Percentiles rank a stretch among this genome's conserved stretches.
phyloP scores from a whole-genome alignment of 2,329 filamentous ascomycete genomes.

The Arthrobotrys pseudoclavata region DNA sequence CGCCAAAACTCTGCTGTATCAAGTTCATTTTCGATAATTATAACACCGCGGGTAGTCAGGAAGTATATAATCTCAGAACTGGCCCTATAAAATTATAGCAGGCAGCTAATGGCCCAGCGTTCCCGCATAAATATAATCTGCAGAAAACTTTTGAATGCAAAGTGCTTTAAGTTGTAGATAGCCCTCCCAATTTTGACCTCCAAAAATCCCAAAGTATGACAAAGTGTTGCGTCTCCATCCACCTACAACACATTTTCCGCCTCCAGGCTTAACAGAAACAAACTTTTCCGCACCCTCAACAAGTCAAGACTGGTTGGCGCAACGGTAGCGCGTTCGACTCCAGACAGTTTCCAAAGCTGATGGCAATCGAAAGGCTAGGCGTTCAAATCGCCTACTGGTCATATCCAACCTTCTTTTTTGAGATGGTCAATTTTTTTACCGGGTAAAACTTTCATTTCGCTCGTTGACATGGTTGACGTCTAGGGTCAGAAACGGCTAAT shows the following conservation, averaged over 20 bases:
- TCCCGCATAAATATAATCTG: no score
- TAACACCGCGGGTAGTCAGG: no score
- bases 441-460: conserved; percentile 4
- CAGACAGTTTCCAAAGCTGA: conserved; percentile 52
- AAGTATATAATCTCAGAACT: no score
- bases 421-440: neutral
- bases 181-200: no score
- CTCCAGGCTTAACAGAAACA: neutral
- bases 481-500: conserved; percentile 20
- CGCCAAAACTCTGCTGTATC: no score
- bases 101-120: no score
- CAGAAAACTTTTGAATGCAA: no score
- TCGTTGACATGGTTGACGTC: conserved; percentile 8
- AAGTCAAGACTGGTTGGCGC: conserved; percentile 61
- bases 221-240: neutral
- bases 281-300: neutral
- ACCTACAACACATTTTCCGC: conserved; percentile 7
- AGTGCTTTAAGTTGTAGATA: no score
- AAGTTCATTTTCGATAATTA: no score
- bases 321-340: conserved; percentile 63
- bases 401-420: conserved; percentile 40
- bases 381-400: conserved; percentile 63
- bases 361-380: conserved; percentile 62
- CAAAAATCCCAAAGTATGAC: neutral
- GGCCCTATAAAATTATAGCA: no score